phyloP scores from a whole-genome alignment of 2,329 filamentous ascomycete genomes.

The Monosporascus sp. region DNA sequence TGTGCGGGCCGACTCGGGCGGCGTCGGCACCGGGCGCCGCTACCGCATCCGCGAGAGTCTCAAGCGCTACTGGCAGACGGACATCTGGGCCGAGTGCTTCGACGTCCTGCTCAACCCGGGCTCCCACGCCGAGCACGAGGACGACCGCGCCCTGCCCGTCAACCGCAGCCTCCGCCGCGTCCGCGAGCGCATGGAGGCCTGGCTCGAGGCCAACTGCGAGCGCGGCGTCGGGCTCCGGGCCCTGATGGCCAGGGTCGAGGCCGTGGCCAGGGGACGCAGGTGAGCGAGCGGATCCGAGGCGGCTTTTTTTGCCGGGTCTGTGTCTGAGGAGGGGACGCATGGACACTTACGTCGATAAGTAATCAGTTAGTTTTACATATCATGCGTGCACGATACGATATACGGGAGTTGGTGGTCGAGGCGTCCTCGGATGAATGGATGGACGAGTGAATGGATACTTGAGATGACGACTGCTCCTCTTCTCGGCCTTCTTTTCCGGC shows the following conservation, averaged over 20 bases:
- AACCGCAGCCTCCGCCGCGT: conserved; percentile 61
- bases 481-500: no score
- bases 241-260: conserved; percentile 60
- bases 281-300: conserved; percentile 2
- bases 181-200: conserved; percentile 75
- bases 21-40: conserved; percentile 55
- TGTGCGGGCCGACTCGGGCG: conserved; percentile 47
- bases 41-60: conserved; percentile 78
- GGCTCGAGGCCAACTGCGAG: conserved; percentile 77
- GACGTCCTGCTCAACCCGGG: conserved; percentile 80
- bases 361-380: no score
- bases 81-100: conserved; percentile 81
- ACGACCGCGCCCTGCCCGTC: conserved; percentile 65
- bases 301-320: neutral
- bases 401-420: no score
- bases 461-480: no score
- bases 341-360: no score
- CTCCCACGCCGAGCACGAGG: conserved; percentile 59
- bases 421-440: no score
- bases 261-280: conserved; percentile 14
- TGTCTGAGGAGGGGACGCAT: neutral
- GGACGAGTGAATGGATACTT: no score
- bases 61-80: conserved; percentile 95
- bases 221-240: conserved; percentile 70
- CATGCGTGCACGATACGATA: no score